These are phyloP conservation scores for Botrytis fabae DNA, from an alignment of 2,329 filamentous ascomycete genomes.

Conservation along the genomic window DNA sequence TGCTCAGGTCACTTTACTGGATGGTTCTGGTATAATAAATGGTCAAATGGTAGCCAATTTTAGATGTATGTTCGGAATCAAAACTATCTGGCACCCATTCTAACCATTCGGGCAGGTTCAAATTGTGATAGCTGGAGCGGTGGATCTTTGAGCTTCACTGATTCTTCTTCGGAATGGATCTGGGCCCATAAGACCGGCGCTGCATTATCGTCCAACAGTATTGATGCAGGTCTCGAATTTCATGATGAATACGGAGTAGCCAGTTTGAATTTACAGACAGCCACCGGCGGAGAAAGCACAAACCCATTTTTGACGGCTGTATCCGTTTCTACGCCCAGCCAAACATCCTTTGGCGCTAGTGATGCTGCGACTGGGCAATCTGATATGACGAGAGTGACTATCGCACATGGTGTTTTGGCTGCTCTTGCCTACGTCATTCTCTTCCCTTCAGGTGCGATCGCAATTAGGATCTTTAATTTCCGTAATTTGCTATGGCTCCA, in stretches of 20 bases:
- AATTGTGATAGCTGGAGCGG: conserved; percentile 55
- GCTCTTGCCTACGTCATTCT: conserved; percentile 56
- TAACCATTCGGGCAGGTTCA: conserved; percentile 42
- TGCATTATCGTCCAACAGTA: conserved; percentile 49
- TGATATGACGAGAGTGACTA: conserved; percentile 23
- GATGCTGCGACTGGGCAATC: background rate
- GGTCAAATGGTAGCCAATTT: conserved; percentile 58
- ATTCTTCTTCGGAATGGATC: conserved; percentile 50
- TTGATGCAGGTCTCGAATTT: conserved; percentile 45
- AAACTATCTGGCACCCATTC: conserved; percentile 13
- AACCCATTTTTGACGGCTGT: conserved; percentile 33
- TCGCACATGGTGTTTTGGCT: conserved; percentile 59
- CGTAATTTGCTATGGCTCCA: conserved; percentile 47
- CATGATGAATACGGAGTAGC: conserved; percentile 49
- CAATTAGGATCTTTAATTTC: conserved; percentile 61
- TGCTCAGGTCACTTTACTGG: conserved; percentile 50
- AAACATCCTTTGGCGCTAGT: conserved; percentile 12
- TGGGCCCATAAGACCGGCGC: conserved; percentile 49
- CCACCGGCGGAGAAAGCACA: conserved; percentile 48
- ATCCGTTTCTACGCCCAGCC: conserved; percentile 7
- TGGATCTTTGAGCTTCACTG: conserved; percentile 52
- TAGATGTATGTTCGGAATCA: conserved; percentile 45
- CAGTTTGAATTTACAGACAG: conserved; percentile 49
- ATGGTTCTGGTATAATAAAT: conserved; percentile 53
- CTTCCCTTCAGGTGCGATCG: conserved; percentile 60